These are phyloP conservation scores for Raffaelea albimanens DNA, from an alignment of 2,329 filamentous ascomycete species.

Conservation along the genomic window DNA sequence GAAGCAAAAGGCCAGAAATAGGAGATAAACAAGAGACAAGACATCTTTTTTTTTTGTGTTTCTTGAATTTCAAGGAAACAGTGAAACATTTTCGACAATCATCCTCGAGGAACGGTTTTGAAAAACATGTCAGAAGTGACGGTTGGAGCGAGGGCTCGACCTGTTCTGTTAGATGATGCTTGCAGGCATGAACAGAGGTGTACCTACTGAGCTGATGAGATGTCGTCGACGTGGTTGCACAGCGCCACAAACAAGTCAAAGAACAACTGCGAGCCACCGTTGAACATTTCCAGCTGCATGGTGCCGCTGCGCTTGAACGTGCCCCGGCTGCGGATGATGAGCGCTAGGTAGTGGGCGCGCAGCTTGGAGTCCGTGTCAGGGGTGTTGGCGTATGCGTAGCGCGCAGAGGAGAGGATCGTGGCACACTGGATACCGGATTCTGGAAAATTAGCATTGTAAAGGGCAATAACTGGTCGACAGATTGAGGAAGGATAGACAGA, in stretches of 20 bases:
- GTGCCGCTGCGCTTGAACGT: conserved; percentile 92
- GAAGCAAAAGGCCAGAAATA: not conserved
- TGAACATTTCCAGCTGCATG: conserved; percentile 92
- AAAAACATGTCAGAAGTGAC: conserved; percentile 21
- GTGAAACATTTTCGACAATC: no score
- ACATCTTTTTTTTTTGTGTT: no score
- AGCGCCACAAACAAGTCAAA: conserved; percentile 91
- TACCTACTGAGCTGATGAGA: conserved; percentile 47
- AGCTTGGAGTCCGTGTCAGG: conserved; percentile 86
- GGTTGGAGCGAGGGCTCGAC: conserved; percentile 37
- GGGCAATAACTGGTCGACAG: not conserved
- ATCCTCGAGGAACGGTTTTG: not conserved
- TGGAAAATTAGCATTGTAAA: conserved; percentile 15
- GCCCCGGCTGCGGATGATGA: conserved; percentile 78
- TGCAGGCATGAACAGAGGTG: not conserved
- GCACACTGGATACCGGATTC: conserved; percentile 73
- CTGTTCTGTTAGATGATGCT: conserved; percentile 7
- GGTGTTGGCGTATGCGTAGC: conserved; percentile 82
- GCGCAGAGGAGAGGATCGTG: conserved; percentile 79
- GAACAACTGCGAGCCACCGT: conserved; percentile 72
- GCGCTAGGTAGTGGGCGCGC: conserved; percentile 79
- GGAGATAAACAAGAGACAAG: not conserved
- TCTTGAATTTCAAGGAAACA: no score
- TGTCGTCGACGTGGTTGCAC: conserved; percentile 78
- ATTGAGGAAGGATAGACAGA: not conserved